Evolutionary conservation across 108 stramenopile species (phyloP).

Genomic region (Chaetoceros muelleri): DNA sequence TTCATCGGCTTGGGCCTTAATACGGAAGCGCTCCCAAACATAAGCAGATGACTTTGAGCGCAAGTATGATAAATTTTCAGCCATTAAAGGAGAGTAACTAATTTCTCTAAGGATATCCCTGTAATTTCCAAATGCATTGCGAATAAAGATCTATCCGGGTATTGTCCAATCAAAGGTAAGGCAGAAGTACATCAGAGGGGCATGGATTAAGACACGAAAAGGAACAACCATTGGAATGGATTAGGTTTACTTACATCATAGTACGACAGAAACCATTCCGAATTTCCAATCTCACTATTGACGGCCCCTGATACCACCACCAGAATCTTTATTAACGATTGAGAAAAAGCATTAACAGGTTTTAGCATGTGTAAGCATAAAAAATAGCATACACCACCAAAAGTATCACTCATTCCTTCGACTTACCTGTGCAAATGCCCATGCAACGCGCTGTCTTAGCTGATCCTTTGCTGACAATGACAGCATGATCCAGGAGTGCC

Average conservation of each 20-base stretch:
- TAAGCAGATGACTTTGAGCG: constrained; percentile 32
- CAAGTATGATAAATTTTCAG: constrained; percentile 44
- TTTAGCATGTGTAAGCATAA: no score
- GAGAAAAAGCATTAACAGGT: no score
- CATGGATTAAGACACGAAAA: no score
- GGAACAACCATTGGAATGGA: no score
- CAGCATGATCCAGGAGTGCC: constrained; percentile 16
- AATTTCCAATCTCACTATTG: not conserved
- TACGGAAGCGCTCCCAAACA: constrained; percentile 4
- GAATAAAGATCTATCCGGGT: constrained; percentile 67
- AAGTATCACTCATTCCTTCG: no score
- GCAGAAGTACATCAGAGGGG: no score
- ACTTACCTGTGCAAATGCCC: constrained; percentile 36
- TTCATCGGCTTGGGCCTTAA: constrained; percentile 19
- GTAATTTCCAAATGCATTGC: constrained; percentile 75
- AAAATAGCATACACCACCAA: not conserved
- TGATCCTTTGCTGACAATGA: constrained; percentile 35
- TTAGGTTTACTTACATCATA: constrained; percentile 71
- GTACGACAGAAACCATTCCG: constrained; percentile 27
- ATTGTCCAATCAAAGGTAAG: no score
- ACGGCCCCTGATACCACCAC: constrained; percentile 11
- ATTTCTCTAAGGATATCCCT: constrained; percentile 61
- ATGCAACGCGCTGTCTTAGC: constrained; percentile 70
- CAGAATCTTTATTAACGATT: constrained; percentile 38
- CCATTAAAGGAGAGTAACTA: constrained; percentile 60